A percentile compares a stretch with the other conserved stretches of the same genome.
Conservation (phyloP, 805 yeast species). For the Saccharomycopsis capsularis region DNA sequence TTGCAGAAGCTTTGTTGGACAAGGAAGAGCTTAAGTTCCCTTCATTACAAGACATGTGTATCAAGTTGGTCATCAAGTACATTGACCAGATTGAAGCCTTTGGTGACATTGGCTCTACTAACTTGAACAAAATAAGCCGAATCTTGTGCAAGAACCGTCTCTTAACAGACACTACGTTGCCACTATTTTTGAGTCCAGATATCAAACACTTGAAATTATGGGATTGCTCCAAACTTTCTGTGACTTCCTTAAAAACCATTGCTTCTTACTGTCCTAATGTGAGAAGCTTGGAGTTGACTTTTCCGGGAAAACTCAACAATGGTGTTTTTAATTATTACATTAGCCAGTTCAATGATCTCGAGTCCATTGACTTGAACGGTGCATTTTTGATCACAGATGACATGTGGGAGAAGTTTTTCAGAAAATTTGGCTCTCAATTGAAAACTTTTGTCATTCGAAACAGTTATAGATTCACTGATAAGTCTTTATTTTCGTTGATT, state of each 20-base stretch:
- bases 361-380: slow-evolving; percentile 68
- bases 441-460: slow-evolving; percentile 58
- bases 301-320: slow-evolving; percentile 91
- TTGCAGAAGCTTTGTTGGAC: slow-evolving; percentile 81
- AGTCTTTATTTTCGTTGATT: slow-evolving; percentile 53
- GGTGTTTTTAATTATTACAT: slow-evolving; percentile 61
- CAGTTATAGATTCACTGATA: slow-evolving; percentile 76
- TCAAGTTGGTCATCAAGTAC: slow-evolving; percentile 54
- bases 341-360: slow-evolving; percentile 49
- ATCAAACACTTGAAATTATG: slow-evolving; percentile 61
- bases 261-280: slow-evolving; percentile 76
- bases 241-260: slow-evolving; percentile 57
- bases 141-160: slow-evolving; percentile 81
- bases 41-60: slow-evolving; percentile 76
- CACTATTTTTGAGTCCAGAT: slow-evolving; percentile 62
- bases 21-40: slow-evolving; percentile 56
- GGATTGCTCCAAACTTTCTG: slow-evolving; percentile 83
- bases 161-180: slow-evolving; percentile 61
- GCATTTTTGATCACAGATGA: slow-evolving; percentile 75
- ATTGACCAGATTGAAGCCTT: slow-evolving; percentile 72
- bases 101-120: slow-evolving; percentile 78
- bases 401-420: slow-evolving; percentile 75
- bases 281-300: slow-evolving; percentile 57
- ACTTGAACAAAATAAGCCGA: slow-evolving; percentile 62
- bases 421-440: slow-evolving; percentile 46